Evolutionary conservation across 441 rosid genomes (phyloP).

Genomic region (Dalechampia spathulata): DNA sequence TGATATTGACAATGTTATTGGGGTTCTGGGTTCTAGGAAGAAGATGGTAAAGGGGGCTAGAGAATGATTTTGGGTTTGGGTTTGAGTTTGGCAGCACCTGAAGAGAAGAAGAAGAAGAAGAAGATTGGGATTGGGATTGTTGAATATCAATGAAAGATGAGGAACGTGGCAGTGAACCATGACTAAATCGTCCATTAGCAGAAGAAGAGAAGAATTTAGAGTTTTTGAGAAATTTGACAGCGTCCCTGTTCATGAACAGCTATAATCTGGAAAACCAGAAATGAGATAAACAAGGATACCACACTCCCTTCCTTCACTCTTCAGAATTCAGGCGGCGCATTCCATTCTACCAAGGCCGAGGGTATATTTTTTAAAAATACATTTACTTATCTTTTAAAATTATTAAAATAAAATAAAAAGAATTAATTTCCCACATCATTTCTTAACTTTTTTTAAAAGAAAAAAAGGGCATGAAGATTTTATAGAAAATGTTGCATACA

Average conservation of each 20-base stretch:
- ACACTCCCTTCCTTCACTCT: too few species aligned
- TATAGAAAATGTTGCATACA: too few species aligned
- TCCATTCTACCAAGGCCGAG: too few species aligned
- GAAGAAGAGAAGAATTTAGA: neutral
- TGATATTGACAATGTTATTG: constrained; percentile 51
- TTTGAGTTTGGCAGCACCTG: constrained; percentile 25
- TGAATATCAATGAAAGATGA: neutral
- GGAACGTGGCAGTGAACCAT: neutral
- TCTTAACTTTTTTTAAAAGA: too few species aligned
- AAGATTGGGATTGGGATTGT: neutral
- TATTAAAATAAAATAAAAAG: too few species aligned
- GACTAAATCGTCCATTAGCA: neutral
- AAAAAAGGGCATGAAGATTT: too few species aligned
- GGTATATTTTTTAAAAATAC: too few species aligned
- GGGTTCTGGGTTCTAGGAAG: constrained; percentile 75
- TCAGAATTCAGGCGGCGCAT: too few species aligned
- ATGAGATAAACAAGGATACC: neutral
- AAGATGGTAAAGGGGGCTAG: constrained; percentile 53
- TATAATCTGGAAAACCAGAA: neutral
- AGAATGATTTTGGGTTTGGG: constrained; percentile 23
- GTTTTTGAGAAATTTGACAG: constrained; percentile 3
- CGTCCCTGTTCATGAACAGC: constrained; percentile 9
- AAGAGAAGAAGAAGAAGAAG: constrained; percentile 26
- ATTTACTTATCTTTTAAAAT: too few species aligned
- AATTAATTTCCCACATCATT: too few species aligned